Evolutionary conservation across 2,329 filamentous ascomycete genomes (phyloP), one percentile per base, ranked within the genome.

Genomic region (Boeremia lycopersici): DNA sequence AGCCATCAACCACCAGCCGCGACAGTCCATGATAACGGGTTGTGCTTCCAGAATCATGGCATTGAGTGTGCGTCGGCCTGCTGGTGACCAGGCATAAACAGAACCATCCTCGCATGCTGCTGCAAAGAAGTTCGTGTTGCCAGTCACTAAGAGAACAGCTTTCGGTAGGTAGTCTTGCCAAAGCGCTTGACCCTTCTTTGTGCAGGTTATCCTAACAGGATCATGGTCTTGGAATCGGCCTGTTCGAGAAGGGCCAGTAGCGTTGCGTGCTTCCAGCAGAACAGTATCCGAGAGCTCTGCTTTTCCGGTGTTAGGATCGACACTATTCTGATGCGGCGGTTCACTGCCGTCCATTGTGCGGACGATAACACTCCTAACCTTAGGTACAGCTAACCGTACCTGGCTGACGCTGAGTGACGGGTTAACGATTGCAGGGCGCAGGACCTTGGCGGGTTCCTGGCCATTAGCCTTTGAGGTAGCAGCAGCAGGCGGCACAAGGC

Each of bases 161-260:
- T 89, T 85, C 0, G 93, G 93, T 12, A 99, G 78, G 67, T 91
- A 99, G 70, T 99, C 96, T 68, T 97, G 91, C 95, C 96, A 99
- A 3, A 98, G 75, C 1, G 89, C 81, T 51, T 88, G 86, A 4
- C 91, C 91, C 49, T 91, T 86, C 70, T 91, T 93, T 2, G 87
- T 89, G 34, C 95, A 87, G 5, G 86, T 90, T 36, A 99, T 86
- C 30, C 91, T 87, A 4, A 91, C 90, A 1, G 95, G 95, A 55
- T 98, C 93, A 57, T 89, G 85, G 38, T 88, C 79, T 79, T 88
- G 70, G 30, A 78, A 73, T 39, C 84, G 78, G n/a, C 83, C 83
- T 12, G 85, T 86, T 49, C 85, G 76, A 40, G 84, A 83, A 17
- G 81, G 80, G 11, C 81, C 79, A 9, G 83, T 79, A 1, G 93